Base-by-base conservation (phyloP, 2,329 filamentous ascomycete genomes). In the Basipetospora chlamydospora region DNA sequence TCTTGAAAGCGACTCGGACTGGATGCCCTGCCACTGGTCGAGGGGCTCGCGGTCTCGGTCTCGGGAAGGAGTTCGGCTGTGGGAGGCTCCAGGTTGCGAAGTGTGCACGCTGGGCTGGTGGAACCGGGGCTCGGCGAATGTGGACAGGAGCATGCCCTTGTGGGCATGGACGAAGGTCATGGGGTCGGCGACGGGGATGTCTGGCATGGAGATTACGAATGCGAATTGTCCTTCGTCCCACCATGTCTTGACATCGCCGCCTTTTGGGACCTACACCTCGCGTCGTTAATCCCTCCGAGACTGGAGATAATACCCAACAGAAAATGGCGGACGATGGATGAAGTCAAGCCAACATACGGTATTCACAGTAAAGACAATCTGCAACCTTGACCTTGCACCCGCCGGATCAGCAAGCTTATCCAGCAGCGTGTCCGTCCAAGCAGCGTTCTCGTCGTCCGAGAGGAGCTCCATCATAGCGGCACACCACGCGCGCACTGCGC, bases 11-110 rank as follows among this genome's bases (percentile, higher is more conserved):
- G 46, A 51, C 7, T 48, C 45, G 0, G 53, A n/a, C 35, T 15
- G 13, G 1, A 67, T 52, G 20, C 62, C 58, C 9, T 59, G 61
- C 63, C 64, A 67, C 40, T 62, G 62, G 21, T 66, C 63, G 6
- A n/a, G n/a, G n/a, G n/a, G n/a, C n/a, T n/a, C n/a, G n/a, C n/a
- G n/a, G n/a, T n/a, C n/a, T n/a, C n/a, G n/a, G n/a, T n/a, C n/a
- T n/a, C n/a, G n/a, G n/a, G n/a, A n/a, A n/a, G n/a, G n/a, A n/a
- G n/a, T n/a, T n/a, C n/a, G n/a, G n/a, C n/a, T n/a, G n/a, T n/a
- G n/a, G n/a, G n/a, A n/a, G n/a, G n/a, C n/a, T n/a, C n/a, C n/a
- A n/a, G n/a, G n/a, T n/a, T n/a, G n/a, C n/a, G n/a, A n/a, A n/a
- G n/a, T n/a, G n/a, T n/a, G n/a, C n/a, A n/a, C n/a, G n/a, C n/a